Percentiles rank a stretch among this genome's conserved stretches.
These are phyloP conservation scores for Thelonectria olida DNA, from an alignment of 2,329 filamentous ascomycete species.

Conservation along the genomic window DNA sequence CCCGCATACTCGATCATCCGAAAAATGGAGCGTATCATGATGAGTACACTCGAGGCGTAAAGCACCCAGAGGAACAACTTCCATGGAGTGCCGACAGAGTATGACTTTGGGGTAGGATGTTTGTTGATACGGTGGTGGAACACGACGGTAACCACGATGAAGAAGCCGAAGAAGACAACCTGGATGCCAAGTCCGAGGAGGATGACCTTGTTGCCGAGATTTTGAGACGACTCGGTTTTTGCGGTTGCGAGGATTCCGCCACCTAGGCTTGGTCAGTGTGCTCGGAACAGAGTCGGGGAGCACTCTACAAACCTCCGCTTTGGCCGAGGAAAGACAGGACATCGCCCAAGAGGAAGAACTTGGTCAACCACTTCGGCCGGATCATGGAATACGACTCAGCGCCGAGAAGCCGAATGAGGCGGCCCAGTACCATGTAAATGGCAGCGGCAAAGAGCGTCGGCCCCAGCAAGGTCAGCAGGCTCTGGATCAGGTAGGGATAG, in stretches of 20 bases:
- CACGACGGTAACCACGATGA: constrained; percentile 54
- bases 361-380: constrained; percentile 55
- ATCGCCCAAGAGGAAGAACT: constrained; percentile 64
- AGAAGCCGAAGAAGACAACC: constrained; percentile 61
- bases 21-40: neutral
- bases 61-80: neutral
- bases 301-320: neutral
- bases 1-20: neutral
- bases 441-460: constrained; percentile 59
- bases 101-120: neutral
- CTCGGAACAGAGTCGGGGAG: neutral
- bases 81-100: neutral
- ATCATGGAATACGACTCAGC: constrained; percentile 47
- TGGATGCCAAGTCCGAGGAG: constrained; percentile 61
- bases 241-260: constrained; percentile 43
- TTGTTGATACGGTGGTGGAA: constrained; percentile 49
- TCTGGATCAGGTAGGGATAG: constrained; percentile 45
- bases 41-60: neutral
- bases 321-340: constrained; percentile 63
- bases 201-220: constrained; percentile 54
- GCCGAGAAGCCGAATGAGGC: constrained; percentile 52
- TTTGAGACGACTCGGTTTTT: neutral
- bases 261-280: constrained; percentile 34
- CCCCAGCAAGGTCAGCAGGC: constrained; percentile 54
- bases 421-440: constrained; percentile 60